Evolutionary conservation across 1,284 basidiomycete species (phyloP).

Genomic region (Sporisorium reilianum): DNA sequence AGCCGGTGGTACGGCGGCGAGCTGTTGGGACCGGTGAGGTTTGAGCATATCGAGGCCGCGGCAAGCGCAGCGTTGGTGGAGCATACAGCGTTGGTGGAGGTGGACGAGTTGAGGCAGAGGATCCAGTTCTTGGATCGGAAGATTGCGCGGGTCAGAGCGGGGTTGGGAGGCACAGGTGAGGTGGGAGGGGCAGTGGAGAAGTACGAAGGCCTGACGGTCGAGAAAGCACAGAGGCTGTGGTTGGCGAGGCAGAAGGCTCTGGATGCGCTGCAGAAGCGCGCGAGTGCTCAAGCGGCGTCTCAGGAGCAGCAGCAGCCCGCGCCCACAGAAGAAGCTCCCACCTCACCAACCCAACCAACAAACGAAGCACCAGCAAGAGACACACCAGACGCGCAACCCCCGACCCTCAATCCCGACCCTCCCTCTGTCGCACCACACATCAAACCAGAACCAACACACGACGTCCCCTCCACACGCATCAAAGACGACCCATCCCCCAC

Average conservation of each 20-base stretch:
- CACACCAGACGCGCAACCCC: not conserved
- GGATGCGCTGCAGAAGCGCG: conserved; percentile 40
- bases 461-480: conserved; percentile 1
- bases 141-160: conserved; percentile 18
- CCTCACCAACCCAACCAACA: not conserved
- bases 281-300: not conserved
- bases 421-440: not conserved
- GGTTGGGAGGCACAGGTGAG: not conserved
- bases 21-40: conserved; percentile 78
- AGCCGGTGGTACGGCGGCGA: conserved; percentile 79
- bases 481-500: conserved; percentile 13
- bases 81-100: conserved; percentile 75
- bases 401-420: conserved; percentile 1
- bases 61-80: conserved; percentile 78
- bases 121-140: conserved; percentile 51
- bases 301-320: not conserved
- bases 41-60: conserved; percentile 81
- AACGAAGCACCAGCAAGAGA: too few species aligned
- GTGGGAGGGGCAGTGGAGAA: conserved; percentile 3
- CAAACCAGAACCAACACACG: not conserved
- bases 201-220: conserved; percentile 52
- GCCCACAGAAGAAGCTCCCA: not conserved
- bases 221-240: conserved; percentile 50
- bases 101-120: conserved; percentile 41
- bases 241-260: conserved; percentile 50